Conservation (phyloP, 371 early-diverging fungal genomes). For the Syncephalis plumigaleata region DNA sequence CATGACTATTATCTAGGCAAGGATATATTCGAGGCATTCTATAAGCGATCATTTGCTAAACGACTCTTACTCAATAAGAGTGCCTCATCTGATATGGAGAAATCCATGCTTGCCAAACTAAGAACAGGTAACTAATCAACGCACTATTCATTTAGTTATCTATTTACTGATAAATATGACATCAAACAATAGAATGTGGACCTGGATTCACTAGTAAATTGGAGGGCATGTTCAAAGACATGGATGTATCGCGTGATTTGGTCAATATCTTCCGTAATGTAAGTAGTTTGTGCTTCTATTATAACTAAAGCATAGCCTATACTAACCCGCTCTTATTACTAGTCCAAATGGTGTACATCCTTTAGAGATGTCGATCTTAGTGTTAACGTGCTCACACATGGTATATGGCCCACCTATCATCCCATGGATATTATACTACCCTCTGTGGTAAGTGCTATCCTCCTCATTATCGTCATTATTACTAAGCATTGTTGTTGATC, state of each 20-base stretch:
- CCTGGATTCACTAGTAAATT: slow-evolving; percentile 72
- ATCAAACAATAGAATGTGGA: slow-evolving; percentile 53
- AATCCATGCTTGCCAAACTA: slow-evolving; percentile 61
- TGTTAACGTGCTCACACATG: slow-evolving; percentile 69
- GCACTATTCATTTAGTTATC: background rate
- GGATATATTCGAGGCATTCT: slow-evolving; percentile 91
- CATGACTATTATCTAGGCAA: slow-evolving; percentile 35
- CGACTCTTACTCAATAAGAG: slow-evolving; percentile 62
- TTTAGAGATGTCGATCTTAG: slow-evolving; percentile 19
- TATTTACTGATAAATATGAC: background rate
- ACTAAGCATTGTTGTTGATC: no score
- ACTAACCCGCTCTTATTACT: slow-evolving; percentile 7
- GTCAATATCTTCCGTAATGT: slow-evolving; percentile 21
- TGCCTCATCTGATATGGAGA: slow-evolving; percentile 67
- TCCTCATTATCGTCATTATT: no score
- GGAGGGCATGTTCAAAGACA: slow-evolving; percentile 89
- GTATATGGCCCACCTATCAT: slow-evolving; percentile 81
- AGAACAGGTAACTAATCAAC: slow-evolving; percentile 30
- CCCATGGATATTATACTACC: slow-evolving; percentile 45
- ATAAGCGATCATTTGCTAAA: slow-evolving; percentile 78
- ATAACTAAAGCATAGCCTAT: slow-evolving; percentile 15
- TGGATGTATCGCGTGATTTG: slow-evolving; percentile 58
- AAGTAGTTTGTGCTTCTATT: no score
- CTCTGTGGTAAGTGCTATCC: slow-evolving; percentile 25
- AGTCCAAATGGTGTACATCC: background rate